Conservation (phyloP, 2,329 filamentous ascomycete genomes). For the Colletotrichum plurivorum region DNA sequence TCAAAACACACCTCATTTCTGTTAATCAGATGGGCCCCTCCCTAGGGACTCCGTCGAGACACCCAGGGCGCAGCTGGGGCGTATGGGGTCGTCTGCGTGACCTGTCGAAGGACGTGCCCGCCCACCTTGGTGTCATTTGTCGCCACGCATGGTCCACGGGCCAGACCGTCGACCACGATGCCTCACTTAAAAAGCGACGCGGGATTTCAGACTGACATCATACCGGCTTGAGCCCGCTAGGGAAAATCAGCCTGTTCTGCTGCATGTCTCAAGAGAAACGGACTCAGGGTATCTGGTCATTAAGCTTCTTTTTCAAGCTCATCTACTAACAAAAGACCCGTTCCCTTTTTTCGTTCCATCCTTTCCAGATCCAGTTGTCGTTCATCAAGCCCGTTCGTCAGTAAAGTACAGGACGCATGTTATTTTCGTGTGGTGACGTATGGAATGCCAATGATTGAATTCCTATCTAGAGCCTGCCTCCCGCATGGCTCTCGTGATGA, state of each 20-base stretch:
- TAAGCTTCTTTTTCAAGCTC: constrained; percentile 13
- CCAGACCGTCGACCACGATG: constrained; percentile 24
- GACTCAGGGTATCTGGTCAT: constrained; percentile 1
- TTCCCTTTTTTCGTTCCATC: constrained; percentile 1
- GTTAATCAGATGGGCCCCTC: constrained; percentile 7
- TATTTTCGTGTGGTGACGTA: constrained; percentile 27
- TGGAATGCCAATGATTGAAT: constrained; percentile 43
- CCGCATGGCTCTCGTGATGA: constrained; percentile 42
- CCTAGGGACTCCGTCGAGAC: constrained; percentile 13
- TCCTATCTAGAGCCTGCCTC: constrained; percentile 43
- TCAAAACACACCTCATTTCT: constrained; percentile 22
- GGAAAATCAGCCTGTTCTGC: not conserved
- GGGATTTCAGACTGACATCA: constrained; percentile 34
- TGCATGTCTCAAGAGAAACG: constrained; percentile 11
- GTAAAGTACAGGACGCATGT: constrained; percentile 7
- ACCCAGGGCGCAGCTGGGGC: constrained; percentile 25
- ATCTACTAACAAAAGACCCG: not conserved
- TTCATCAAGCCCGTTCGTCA: constrained; percentile 24
- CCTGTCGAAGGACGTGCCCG: constrained; percentile 9
- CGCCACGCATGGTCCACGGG: constrained; percentile 33
- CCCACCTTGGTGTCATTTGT: constrained; percentile 22
- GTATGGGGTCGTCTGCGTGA: constrained; percentile 32
- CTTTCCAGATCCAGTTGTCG: constrained; percentile 15
- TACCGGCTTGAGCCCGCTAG: constrained; percentile 10
- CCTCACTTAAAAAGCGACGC: not conserved